Evolutionary conservation across 2,329 filamentous ascomycete species (phyloP), one percentile per base, ranked within the genome.

Genomic region (Emergomyces pasteurianus): DNA sequence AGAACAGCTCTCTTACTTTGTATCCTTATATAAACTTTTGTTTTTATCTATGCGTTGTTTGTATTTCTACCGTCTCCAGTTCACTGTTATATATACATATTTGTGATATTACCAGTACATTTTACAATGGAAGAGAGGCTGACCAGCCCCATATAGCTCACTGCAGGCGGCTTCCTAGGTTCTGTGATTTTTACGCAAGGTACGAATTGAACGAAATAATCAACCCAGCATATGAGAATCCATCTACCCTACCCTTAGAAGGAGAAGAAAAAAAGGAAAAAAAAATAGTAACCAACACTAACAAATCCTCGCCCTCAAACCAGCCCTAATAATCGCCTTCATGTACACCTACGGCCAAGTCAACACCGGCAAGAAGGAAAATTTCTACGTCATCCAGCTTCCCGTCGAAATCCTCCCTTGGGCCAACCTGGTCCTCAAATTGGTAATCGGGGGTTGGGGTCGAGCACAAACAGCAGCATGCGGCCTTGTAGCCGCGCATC

Each of bases 291-390:
- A 23, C 34, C 31, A 38, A 9, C 7, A 36, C 50, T 23, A 59
- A 72, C 74, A 60, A 75, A 85, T 87, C 66, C 81, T 21, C 26
- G 73, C 18, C 31, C 66, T 81, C 23, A 14, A 73, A 18, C 34
- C 76, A 68, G 88, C 88, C 14, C 80, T 99, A 59, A 86, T 88
- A 58, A 79, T 96, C 63, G 90, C 91, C 47, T 82, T 96, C 70
- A 80, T 83, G 57, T 96, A 96, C 72, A 96, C 91, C 6, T 89
- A 85, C 65, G 86, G 86, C 1, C 91, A 96, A 73, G 92, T 96
- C 69, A 89, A 92, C 71, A 85, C 89, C 40, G 89, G 89, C 58
- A 80, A 80, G 67, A 87, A 87, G 71, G 83, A 88, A 6, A 86
- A 81, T 60, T 92, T 95, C 72, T 89, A 91, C 77, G 83, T 97